Percentiles rank a stretch among this genome's conserved stretches.
Evolutionary conservation across 2,329 filamentous ascomycete species (phyloP).

Genomic region (Colletotrichum gigasporum): DNA sequence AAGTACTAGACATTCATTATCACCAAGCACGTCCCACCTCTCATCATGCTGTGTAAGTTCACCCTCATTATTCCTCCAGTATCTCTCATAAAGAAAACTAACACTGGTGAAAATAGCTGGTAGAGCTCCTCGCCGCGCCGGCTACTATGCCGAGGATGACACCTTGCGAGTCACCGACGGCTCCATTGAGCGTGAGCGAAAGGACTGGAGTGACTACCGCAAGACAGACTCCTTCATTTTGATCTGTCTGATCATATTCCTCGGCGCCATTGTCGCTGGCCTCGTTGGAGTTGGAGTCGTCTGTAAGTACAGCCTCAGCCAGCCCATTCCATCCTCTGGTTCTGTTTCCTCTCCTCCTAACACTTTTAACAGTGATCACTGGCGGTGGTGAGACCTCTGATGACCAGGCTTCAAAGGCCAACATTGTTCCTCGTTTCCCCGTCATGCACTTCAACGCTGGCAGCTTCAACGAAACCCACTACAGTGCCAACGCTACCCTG

Average conservation of each 20-base stretch:
- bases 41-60: constrained; percentile 15
- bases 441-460: constrained; percentile 10
- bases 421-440: constrained; percentile 20
- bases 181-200: neutral
- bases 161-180: constrained; percentile 6
- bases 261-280: neutral
- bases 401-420: neutral
- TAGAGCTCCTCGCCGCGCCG: neutral
- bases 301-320: neutral
- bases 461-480: constrained; percentile 3
- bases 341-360: neutral
- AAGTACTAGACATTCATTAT: constrained; percentile 11
- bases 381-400: neutral
- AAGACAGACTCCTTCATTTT: constrained; percentile 20
- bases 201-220: constrained; percentile 24
- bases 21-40: neutral
- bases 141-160: constrained; percentile 20
- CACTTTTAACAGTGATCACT: neutral
- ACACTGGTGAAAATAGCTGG: neutral
- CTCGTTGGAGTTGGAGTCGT: neutral
- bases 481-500: constrained; percentile 3
- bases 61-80: neutral
- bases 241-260: neutral
- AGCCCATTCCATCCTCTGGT: too few species aligned
- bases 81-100: too few species aligned